Base-by-base conservation (phyloP, 2,329 filamentous ascomycete genomes). In the Madurella mycetomatis region DNA sequence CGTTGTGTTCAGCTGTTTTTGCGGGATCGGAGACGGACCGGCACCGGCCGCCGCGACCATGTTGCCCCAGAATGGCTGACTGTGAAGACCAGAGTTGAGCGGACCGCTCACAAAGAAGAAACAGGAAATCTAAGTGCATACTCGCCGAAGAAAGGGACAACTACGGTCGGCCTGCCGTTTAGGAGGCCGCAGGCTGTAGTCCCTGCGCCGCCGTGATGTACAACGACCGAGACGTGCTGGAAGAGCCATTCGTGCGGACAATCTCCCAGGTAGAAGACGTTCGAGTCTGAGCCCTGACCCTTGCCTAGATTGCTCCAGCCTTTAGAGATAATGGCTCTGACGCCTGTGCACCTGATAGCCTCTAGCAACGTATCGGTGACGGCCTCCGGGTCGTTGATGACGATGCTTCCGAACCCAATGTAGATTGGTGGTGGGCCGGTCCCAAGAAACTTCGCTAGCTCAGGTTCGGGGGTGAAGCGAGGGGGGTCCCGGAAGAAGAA, bases 161-260 rank as follows among this genome's bases (percentile, higher is more conserved):
- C 79, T 1, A 94, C 81, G 0, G 90, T 95, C 1, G 90, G 90
- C 52, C 85, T 85, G 19, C 89, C 90, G 2, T 84, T 81, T 17
- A 86, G 81, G 55, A 95, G 87, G 17, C 90, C 90, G 1, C 89
- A 88, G 1, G 90, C 89, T 1, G 89, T 94, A 2, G 90, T 95
- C 16, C 90, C 90, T 12, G 90, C 90, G 53, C 90, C 90, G 19
- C 90, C 90, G 59, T 95, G 90, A 65, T 95, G 90, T 5, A 92
- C 86, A 1, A 95, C 90, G 43, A 83, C 85, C 0, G 88, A 87
- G 1, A 95, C 89, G 37, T 80, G 84, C 58, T 89, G 78, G 69
- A 95, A 95, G 0, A 95, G 73, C 90, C 90, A 95, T 70, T 95
- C 90, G 59, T 95, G 90, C 1, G 90, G 90, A 41, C 85, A 84